Base-by-base conservation (phyloP, 176 grass and related monocot species). In the Guadua angustifolia region DNA sequence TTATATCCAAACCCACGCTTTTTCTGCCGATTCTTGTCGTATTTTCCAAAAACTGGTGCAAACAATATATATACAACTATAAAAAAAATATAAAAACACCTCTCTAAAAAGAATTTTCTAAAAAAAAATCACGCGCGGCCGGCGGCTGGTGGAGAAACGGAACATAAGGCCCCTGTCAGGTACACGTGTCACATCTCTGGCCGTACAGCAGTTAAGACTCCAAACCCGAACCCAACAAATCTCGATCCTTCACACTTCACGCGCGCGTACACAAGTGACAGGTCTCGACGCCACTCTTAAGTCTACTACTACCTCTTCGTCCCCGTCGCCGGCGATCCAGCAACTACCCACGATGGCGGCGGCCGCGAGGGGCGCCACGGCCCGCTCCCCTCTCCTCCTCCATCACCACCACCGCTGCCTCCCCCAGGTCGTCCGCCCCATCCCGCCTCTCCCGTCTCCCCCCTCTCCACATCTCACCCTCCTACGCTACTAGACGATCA, bases 361-460 rank as follows among this genome's bases (percentile, higher is more conserved):
- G 55, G 76, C 77, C 35, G 35, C 35, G 63, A 89, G 86, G 53
- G 79, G 51, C 63, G 85, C 87, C 19, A 43, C 71, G 15, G 46
- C 56, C 22, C 90, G 92, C 50, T 91, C 83, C 29, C 88, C 90
- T 56, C 69, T 91, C 52, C 82, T 95, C 63, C 67, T 91, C 51
- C 86, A 93, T 57, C 67, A 88, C 71, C 69, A 75, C 65, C 79
- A 84, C 79, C 71, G 55, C 42, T 60, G 32, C 39, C 73, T 90
- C 33, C 68, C 84, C 17, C 84, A 42, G 80, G 90, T 91, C 22
- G 22, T 16, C 75, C 40, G 3, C 73, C 33, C 39, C 19, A 17
- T 65, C 66, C 24, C 0, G 5, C 49, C 2, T 4, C 24, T 3
- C 10, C 24, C 49, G 29, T 4, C 24, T 3, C 10, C 24, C 49